Evolutionary conservation across 2,329 filamentous ascomycete species (phyloP).

Genomic region (Xylariaceae sp.): DNA sequence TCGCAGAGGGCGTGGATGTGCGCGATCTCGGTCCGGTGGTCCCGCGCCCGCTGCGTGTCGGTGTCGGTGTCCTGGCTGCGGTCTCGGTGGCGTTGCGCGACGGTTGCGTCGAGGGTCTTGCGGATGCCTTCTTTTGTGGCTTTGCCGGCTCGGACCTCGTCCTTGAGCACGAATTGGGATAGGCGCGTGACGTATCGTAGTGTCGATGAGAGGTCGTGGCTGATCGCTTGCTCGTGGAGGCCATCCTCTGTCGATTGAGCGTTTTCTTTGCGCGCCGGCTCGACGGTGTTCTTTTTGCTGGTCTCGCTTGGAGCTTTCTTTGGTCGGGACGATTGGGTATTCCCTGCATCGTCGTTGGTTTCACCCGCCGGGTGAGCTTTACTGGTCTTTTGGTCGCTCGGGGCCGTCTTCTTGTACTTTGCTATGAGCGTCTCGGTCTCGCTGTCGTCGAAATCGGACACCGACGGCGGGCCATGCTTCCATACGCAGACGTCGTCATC

Average conservation of each 20-base stretch:
- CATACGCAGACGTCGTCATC: constrained; percentile 21
- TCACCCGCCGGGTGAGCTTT: neutral
- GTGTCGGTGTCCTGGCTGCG: constrained; percentile 2
- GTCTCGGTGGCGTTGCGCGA: constrained; percentile 10
- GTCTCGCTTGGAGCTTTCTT: too few relatives aligned
- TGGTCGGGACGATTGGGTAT: too few relatives aligned
- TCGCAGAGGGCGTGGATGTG: constrained; percentile 17
- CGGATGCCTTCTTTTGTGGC: constrained; percentile 24
- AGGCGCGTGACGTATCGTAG: constrained; percentile 20
- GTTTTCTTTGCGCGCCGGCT: neutral
- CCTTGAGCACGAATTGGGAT: constrained; percentile 25
- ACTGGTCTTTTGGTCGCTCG: neutral
- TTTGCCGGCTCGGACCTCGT: constrained; percentile 23
- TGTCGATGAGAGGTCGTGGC: constrained; percentile 12
- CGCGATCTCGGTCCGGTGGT: constrained; percentile 14
- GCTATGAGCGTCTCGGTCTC: constrained; percentile 7
- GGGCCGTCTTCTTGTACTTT: neutral
- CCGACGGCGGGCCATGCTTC: constrained; percentile 9
- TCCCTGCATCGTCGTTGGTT: neutral
- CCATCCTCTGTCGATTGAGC: neutral
- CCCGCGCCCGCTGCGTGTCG: too few relatives aligned
- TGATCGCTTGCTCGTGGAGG: constrained; percentile 10
- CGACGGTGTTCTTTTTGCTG: too few relatives aligned
- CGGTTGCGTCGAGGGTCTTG: constrained; percentile 24
- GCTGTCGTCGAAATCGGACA: constrained; percentile 8